Evolutionary conservation across 2,329 filamentous ascomycete species (phyloP), one percentile per base, ranked within the genome.

Genomic region (Onygenales sp.): DNA sequence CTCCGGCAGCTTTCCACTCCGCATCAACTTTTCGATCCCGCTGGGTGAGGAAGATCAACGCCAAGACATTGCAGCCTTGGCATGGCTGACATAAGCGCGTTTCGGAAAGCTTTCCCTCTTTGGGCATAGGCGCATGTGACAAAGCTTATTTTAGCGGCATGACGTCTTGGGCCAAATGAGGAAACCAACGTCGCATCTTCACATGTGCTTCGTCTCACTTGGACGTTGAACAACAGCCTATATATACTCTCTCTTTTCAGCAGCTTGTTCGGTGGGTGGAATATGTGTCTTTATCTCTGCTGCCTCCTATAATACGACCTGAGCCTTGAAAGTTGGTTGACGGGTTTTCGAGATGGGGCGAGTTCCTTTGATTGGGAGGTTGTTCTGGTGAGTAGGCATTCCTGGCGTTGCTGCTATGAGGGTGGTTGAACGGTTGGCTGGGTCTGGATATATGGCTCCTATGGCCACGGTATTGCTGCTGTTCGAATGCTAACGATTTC

Each of bases 351-450:
- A 35, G 31, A 55, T 82, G 76, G 72, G 79, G 54, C 74, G 77
- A 55, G 76, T 86, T 43, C 83, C 83, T 35, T 78, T 86, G 58
- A 77, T 86, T 59, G 82, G 81, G 48, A 76, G 83, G 57, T 75
- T 86, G 36, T 75, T 77, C 58, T 75, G 75, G 73, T 76, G 66
- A 55, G 66, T 58, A 7, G 17, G 32, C 47, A 14, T 35, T 33
- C n/a, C n/a, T 17, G 6, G 4, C 21, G 5, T 27, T 27, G 3
- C 21, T 27, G 5, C 21, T 3, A 27, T 27, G 21, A 27, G 21
- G 21, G 21, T 27, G 21, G 21, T 27, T 27, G 21, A 27, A 27
- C 21, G 3, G 21, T 5, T 27, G 5, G 21, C 21, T 27, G 21
- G 21, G 21, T 27, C 21, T 27, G 3, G 21, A 27, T 27, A 27